Conservation (phyloP, 495 filamentous ascomycete species). For the Chlorociboria aeruginascens region DNA sequence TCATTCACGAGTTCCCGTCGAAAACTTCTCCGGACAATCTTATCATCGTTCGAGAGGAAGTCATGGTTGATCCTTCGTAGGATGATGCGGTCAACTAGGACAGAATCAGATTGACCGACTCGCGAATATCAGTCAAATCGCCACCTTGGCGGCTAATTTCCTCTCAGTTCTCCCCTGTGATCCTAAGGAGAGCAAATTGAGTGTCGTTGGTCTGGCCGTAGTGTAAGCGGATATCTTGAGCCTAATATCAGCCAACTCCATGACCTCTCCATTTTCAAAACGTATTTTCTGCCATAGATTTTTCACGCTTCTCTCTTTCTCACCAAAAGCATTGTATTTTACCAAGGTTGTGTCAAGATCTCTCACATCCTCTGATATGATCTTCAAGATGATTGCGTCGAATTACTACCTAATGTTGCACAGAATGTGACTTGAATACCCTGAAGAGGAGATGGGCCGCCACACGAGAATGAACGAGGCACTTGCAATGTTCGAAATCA, state of each 20-base stretch:
- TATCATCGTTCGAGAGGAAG: conserved; percentile 2
- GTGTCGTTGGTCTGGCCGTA: conserved; percentile 1
- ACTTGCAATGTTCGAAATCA: too few relatives aligned
- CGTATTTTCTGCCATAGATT: conserved; percentile 3
- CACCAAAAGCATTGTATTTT: not conserved
- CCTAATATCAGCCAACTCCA: not conserved
- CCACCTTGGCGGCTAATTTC: not conserved
- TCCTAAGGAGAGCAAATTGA: not conserved
- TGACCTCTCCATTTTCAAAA: conserved; percentile 3
- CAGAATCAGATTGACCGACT: not conserved
- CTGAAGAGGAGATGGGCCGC: too few relatives aligned
- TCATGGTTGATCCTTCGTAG: conserved; percentile 1
- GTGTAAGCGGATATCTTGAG: conserved; percentile 1
- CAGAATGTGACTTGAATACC: too few relatives aligned
- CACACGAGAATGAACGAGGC: too few relatives aligned
- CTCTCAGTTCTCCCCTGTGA: not conserved
- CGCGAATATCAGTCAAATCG: not conserved
- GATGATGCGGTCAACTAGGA: not conserved
- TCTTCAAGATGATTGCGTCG: not conserved
- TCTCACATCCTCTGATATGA: conserved; percentile 1
- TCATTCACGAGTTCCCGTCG: conserved; percentile 5
- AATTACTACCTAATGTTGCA: too few relatives aligned
- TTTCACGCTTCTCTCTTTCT: not conserved
- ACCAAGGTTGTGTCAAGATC: not conserved
- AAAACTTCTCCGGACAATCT: conserved; percentile 6